Percentiles rank a stretch among this genome's conserved stretches.
Conservation (phyloP, 352 stramenopile species). For the Phytopythium cucurbitacearum region DNA sequence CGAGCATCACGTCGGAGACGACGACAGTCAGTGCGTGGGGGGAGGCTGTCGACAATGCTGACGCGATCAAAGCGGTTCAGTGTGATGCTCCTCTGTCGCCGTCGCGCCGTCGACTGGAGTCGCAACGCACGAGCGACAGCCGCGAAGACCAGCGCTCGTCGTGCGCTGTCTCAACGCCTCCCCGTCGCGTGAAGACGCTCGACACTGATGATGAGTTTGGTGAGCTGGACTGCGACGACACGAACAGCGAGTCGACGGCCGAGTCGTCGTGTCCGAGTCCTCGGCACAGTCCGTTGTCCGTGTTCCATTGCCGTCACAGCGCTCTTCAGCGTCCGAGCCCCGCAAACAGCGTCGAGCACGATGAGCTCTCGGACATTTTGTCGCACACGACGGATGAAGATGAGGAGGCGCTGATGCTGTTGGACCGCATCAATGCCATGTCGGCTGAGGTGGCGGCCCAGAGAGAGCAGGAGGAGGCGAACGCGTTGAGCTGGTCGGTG, state of each 20-base stretch:
- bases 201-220: conserved; percentile 54
- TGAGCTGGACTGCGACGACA: conserved; percentile 65
- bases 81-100: background rate
- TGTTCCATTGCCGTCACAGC: conserved; percentile 25
- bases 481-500: conserved; percentile 62
- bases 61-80: no score
- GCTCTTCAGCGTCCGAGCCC: conserved; percentile 3
- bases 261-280: conserved; percentile 74
- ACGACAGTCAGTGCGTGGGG: no score
- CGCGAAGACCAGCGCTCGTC: background rate
- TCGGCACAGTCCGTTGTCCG: conserved; percentile 29
- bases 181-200: conserved; percentile 9
- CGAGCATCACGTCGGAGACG: no score
- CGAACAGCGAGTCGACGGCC: conserved; percentile 66
- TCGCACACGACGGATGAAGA: conserved; percentile 60
- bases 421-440: conserved; percentile 64
- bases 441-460: conserved; percentile 64
- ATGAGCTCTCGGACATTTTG: conserved; percentile 47
- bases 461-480: conserved; percentile 68
- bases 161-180: background rate
- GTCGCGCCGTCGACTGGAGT: background rate
- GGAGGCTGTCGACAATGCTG: no score
- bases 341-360: conserved; percentile 26
- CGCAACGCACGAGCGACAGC: background rate
- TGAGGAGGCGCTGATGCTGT: conserved; percentile 52